phyloP scores from a whole-genome alignment of 495 filamentous ascomycete genomes.

The Tuber melanosporum region DNA sequence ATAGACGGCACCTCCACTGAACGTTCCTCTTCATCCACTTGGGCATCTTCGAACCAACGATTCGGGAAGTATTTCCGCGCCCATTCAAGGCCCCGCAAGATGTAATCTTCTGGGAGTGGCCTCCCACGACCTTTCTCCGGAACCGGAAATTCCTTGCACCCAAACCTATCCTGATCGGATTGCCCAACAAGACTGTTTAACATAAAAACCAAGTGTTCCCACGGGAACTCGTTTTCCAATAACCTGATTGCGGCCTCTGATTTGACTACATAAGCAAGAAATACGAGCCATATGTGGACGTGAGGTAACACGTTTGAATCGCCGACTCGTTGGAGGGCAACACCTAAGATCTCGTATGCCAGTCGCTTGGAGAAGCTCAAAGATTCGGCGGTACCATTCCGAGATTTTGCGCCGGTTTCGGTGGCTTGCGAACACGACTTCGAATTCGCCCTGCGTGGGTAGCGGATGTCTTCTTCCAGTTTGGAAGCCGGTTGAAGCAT shows the following conservation, averaged over 20 bases:
- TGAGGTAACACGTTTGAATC: slow-evolving; percentile 62
- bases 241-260: slow-evolving; percentile 50
- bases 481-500: slow-evolving; percentile 26
- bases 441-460: neutral
- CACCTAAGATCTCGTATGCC: slow-evolving; percentile 31
- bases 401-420: slow-evolving; percentile 1
- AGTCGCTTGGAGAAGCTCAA: slow-evolving; percentile 34
- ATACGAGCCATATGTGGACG: slow-evolving; percentile 62
- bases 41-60: slow-evolving; percentile 61
- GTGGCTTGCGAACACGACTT: neutral
- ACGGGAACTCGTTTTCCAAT: slow-evolving; percentile 58
- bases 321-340: slow-evolving; percentile 55
- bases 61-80: slow-evolving; percentile 61
- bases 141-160: slow-evolving; percentile 50
- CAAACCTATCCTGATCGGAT: slow-evolving; percentile 47
- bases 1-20: slow-evolving; percentile 63
- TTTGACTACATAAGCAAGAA: slow-evolving; percentile 56
- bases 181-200: slow-evolving; percentile 58
- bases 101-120: slow-evolving; percentile 80
- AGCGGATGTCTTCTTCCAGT: slow-evolving; percentile 15
- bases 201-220: slow-evolving; percentile 56
- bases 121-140: slow-evolving; percentile 49
- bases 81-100: slow-evolving; percentile 70
- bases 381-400: slow-evolving; percentile 29
- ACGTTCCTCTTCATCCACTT: slow-evolving; percentile 70